Percentiles rank a stretch among this genome's conserved stretches.
These are phyloP conservation scores for Aspergillus neoniger DNA, from an alignment of 2,329 filamentous ascomycete species.

Conservation along the genomic window DNA sequence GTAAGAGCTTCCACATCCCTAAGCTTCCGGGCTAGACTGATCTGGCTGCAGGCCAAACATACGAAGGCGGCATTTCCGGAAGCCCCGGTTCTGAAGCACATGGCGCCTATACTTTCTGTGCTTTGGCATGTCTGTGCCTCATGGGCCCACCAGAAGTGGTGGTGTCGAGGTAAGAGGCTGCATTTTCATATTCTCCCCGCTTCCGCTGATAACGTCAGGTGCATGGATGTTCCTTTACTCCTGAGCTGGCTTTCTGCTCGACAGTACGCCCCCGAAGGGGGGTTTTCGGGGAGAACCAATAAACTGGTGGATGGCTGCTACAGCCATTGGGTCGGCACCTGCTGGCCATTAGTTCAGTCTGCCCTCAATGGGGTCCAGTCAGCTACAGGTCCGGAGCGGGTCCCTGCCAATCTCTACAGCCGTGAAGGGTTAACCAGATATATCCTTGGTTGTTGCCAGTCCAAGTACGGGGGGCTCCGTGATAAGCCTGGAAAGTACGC, in stretches of 20 bases:
- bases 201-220: constrained; percentile 50
- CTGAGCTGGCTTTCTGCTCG: constrained; percentile 86
- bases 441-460: constrained; percentile 84
- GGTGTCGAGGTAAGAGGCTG: constrained; percentile 65
- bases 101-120: constrained; percentile 95
- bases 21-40: constrained; percentile 10
- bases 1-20: constrained; percentile 54
- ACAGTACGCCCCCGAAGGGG: constrained; percentile 88
- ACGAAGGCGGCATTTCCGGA: constrained; percentile 88
- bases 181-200: background rate
- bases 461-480: constrained; percentile 75
- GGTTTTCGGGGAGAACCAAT: constrained; percentile 91
- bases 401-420: constrained; percentile 61
- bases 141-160: constrained; percentile 75
- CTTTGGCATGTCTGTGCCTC: constrained; percentile 83
- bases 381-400: constrained; percentile 23
- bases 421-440: constrained; percentile 84
- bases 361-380: constrained; percentile 61
- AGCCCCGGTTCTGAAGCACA: constrained; percentile 88
- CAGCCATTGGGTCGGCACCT: constrained; percentile 95
- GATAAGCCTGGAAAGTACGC: constrained; percentile 91
- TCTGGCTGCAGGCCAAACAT: constrained; percentile 71
- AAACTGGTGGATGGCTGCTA: constrained; percentile 98
- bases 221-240: constrained; percentile 74
- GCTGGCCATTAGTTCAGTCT: constrained; percentile 88